Percentiles rank a stretch among this genome's conserved stretches.
Conservation (phyloP, 148 eudicot genomes). For the Mesembryanthemum crystallinum region DNA sequence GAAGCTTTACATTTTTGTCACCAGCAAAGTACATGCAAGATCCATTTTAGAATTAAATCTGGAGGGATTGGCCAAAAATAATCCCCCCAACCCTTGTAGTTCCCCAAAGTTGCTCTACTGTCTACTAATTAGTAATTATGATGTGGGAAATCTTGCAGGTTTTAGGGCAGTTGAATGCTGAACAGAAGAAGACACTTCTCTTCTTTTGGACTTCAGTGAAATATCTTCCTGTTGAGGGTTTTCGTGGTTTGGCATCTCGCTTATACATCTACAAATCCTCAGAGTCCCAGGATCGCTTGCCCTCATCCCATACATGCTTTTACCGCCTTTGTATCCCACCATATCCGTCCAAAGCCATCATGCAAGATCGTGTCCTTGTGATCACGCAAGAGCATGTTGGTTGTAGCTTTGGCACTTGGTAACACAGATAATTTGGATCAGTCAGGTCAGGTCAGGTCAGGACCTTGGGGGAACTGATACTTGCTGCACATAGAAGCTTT, state of each 20-base stretch:
- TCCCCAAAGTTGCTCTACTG: neutral
- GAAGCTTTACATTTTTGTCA: neutral
- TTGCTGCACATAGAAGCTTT: constrained; percentile 33
- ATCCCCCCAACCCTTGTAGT: neutral
- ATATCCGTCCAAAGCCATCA: constrained; percentile 43
- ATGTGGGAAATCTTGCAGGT: constrained; percentile 38
- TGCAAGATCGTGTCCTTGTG: constrained; percentile 58
- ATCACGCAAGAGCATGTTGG: constrained; percentile 83
- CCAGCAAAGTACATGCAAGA: no score
- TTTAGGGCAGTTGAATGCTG: constrained; percentile 52
- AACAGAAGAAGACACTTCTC: constrained; percentile 72
- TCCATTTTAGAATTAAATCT: neutral
- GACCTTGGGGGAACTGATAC: neutral
- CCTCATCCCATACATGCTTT: constrained; percentile 93
- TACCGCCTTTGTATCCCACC: constrained; percentile 66
- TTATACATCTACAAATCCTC: constrained; percentile 53
- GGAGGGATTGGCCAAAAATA: neutral
- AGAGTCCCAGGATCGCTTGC: constrained; percentile 53
- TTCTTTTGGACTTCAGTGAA: constrained; percentile 96
- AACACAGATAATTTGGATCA: constrained; percentile 19
- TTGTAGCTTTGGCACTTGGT: constrained; percentile 90
- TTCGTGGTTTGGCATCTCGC: constrained; percentile 71
- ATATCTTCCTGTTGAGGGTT: constrained; percentile 78
- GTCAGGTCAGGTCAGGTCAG: no score
- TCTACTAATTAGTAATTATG: neutral